Percentiles rank a stretch among this genome's conserved stretches.
Conservation (phyloP, 2,329 filamentous ascomycete species). For the Hypoxylon rubiginosum region DNA sequence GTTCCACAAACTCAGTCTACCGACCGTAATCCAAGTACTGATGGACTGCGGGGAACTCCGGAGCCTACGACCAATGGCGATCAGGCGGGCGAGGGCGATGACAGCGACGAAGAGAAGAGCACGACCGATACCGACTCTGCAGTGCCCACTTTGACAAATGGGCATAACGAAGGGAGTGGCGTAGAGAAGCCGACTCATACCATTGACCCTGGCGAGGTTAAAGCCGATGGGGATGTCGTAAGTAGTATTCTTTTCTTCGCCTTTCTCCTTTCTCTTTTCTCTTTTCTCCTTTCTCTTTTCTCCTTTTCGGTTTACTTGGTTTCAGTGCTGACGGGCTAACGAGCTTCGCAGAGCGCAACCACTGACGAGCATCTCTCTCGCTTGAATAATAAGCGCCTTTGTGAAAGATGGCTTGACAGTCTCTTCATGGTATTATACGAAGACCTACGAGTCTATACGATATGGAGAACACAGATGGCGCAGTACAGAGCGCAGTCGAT, state of each 20-base stretch:
- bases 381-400: constrained; percentile 96
- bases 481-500: constrained; percentile 94
- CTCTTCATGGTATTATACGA: constrained; percentile 99
- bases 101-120: constrained; percentile 54
- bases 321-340: constrained; percentile 38
- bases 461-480: constrained; percentile 98
- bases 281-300: neutral
- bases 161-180: constrained; percentile 53
- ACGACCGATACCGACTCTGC: constrained; percentile 52
- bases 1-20: constrained; percentile 59
- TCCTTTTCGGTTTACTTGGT: neutral
- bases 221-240: constrained; percentile 68
- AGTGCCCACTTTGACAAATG: constrained; percentile 56
- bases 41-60: constrained; percentile 80
- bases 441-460: constrained; percentile 97
- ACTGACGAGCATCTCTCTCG: constrained; percentile 84
- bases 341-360: constrained; percentile 65
- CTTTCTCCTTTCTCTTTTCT: neutral
- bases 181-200: constrained; percentile 86
- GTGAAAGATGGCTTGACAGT: constrained; percentile 97
- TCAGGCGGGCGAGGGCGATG: constrained; percentile 48
- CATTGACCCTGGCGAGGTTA: constrained; percentile 81
- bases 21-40: constrained; percentile 82
- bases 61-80: constrained; percentile 67
- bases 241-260: constrained; percentile 9